Conservation (phyloP, 768 basidiomycete species). For the Pisolithus tinctorius region DNA sequence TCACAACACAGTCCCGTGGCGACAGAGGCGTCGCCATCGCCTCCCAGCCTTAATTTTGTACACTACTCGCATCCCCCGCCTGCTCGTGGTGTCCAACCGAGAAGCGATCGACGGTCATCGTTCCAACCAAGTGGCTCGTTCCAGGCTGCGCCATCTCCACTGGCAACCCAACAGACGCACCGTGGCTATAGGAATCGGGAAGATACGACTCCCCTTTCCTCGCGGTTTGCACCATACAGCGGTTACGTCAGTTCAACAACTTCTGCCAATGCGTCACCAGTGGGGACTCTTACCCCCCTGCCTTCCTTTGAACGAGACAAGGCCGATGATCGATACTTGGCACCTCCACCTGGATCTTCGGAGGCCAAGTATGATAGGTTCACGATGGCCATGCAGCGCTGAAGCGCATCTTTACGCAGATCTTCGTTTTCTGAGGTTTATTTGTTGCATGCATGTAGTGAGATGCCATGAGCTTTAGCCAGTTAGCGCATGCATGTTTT, state of each 20-base stretch:
- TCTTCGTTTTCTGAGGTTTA: background rate
- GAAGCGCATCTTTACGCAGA: conserved; percentile 1
- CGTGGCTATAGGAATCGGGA: conserved; percentile 32
- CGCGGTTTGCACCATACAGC: conserved; percentile 26
- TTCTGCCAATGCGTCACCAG: conserved; percentile 25
- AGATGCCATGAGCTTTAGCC: background rate
- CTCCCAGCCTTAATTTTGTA: conserved; percentile 52
- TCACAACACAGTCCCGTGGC: conserved; percentile 38
- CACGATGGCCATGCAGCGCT: conserved; percentile 15
- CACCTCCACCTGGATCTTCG: conserved; percentile 33
- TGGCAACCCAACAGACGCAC: conserved; percentile 22
- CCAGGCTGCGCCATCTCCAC: conserved; percentile 40
- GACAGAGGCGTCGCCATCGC: conserved; percentile 56
- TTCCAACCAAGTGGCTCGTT: conserved; percentile 20
- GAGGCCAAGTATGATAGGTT: conserved; percentile 30
- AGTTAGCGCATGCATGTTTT: conserved; percentile 3
- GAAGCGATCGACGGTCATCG: conserved; percentile 24
- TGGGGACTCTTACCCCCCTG: conserved; percentile 20
- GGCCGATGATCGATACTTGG: conserved; percentile 44
- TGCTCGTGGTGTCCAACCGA: conserved; percentile 25
- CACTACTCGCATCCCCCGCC: conserved; percentile 42
- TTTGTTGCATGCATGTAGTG: background rate
- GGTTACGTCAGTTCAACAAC: conserved; percentile 34
- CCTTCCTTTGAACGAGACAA: conserved; percentile 53
- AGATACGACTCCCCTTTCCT: conserved; percentile 31